These are phyloP conservation scores for Pyrus betulifolia DNA, from an alignment of 306 rosid species.

Conservation along the genomic window DNA sequence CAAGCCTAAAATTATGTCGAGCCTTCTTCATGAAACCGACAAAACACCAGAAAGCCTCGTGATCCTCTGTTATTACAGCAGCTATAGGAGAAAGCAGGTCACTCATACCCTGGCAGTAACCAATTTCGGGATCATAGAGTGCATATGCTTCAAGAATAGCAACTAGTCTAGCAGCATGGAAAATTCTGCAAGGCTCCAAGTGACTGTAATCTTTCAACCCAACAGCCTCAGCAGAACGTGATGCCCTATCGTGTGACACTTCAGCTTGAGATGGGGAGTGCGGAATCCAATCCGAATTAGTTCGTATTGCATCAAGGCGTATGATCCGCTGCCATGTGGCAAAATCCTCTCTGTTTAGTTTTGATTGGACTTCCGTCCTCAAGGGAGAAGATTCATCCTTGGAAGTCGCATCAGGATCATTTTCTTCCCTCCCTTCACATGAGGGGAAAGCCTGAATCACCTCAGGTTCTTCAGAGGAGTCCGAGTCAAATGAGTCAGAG, in stretches of 20 bases:
- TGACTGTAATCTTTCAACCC: conserved; percentile 91
- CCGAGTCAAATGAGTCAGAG: conserved; percentile 81
- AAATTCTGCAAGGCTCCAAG: conserved; percentile 71
- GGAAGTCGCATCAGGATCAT: conserved; percentile 35
- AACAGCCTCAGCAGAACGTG: conserved; percentile 75
- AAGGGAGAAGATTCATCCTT: conserved; percentile 59
- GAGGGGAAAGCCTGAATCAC: conserved; percentile 60
- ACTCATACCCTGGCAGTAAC: conserved; percentile 99
- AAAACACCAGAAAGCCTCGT: conserved; percentile 99
- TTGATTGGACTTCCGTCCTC: conserved; percentile 36
- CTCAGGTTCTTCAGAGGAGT: conserved; percentile 77
- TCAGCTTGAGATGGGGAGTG: conserved; percentile 59
- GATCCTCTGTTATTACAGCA: conserved; percentile 75
- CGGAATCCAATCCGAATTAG: conserved; percentile 84
- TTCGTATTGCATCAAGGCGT: conserved; percentile 92
- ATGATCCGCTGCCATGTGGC: conserved; percentile 94
- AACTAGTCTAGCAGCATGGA: conserved; percentile 90
- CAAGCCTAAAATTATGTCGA: conserved; percentile 96
- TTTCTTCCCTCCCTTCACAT: conserved; percentile 47
- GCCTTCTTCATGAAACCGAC: conserved; percentile 99
- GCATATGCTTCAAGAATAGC: conserved; percentile 99
- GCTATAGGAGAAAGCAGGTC: conserved; percentile 93
- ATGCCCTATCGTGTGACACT: conserved; percentile 58
- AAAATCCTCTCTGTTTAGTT: conserved; percentile 60
- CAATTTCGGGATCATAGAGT: conserved; percentile 87